Base-by-base conservation (phyloP, 108 stramenopile genomes). In the Skeletonema potamos region DNA sequence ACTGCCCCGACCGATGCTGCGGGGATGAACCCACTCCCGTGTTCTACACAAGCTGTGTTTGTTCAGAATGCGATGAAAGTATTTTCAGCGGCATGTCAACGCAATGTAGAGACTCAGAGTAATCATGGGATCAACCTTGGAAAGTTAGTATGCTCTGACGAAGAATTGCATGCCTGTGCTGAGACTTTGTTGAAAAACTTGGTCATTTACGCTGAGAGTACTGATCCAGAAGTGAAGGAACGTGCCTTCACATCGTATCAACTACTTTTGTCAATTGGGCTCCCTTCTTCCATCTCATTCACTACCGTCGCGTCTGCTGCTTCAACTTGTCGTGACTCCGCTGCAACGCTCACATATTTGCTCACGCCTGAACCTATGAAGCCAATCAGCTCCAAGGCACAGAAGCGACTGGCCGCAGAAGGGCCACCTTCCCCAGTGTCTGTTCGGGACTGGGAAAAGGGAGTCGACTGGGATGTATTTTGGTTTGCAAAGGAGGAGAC, bases 181-280 rank as follows among this genome's bases (percentile, higher is more conserved):
- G 59, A 54, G 10, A 84, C 85, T 18, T 34, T 94, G 5, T 54
- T 61, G 26, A 62, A 46, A 54, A 72, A 86, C 60, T 77, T 94
- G 33, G 70, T 74, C 3, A 56, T 87, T 7, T 95, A 79, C 68
- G 62, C 82, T 58, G 75, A 86, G 68, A 87, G 86, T 29, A 71
- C 80, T 8, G 89, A 94, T 67, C 81, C 86, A 15, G 91, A 96
- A 86, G 99, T 99, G 48, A 87, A 93, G 75, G 99, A 99, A 71
- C 86, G 97, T 56, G 90, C 97, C 0, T 83, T 85, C 32, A 88
- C 89, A 0, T 56, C 85, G 27, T 66, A 89, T 28, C 84, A 85
- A 27, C 66, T 97, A 7, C 83, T 99, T 34, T 29, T 69, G 56
- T 67, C 85, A 8, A 71, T 97, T 20, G 64, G 85, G 26, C 67